Percentiles rank a stretch among this genome's conserved stretches.
These are phyloP conservation scores for Fusarium sp. DNA, from an alignment of 2,329 filamentous ascomycete genomes.

Conservation along the genomic window DNA sequence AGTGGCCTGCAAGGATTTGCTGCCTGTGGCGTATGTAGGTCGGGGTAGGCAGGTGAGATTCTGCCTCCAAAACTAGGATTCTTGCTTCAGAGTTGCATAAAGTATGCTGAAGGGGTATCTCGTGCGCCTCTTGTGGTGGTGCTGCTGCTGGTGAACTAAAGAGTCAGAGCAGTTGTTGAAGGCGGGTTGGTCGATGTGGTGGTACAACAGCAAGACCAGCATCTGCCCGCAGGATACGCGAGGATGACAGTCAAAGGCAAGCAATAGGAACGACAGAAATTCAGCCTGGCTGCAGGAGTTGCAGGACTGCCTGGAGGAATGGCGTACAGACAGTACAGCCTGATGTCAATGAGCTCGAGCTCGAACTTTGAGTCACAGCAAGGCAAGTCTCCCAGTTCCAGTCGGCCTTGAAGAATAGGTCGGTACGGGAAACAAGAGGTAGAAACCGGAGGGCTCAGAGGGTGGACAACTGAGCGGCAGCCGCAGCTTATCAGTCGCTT, in stretches of 20 bases:
- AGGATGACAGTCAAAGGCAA: slow-evolving; percentile 16
- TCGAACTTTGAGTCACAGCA: slow-evolving; percentile 29
- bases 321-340: slow-evolving; percentile 17
- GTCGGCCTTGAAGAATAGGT: slow-evolving; percentile 34
- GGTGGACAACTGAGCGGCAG: slow-evolving; percentile 45
- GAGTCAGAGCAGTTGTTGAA: slow-evolving; percentile 30
- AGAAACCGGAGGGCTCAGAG: slow-evolving; percentile 42
- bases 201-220: slow-evolving; percentile 37
- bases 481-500: slow-evolving; percentile 48
- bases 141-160: slow-evolving; percentile 28
- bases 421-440: slow-evolving; percentile 32
- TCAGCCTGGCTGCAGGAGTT: slow-evolving; percentile 27
- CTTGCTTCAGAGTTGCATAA: slow-evolving; percentile 36
- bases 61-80: slow-evolving; percentile 35
- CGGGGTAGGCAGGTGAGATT: slow-evolving; percentile 37
- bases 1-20: slow-evolving; percentile 24
- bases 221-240: slow-evolving; percentile 27
- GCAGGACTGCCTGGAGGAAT: slow-evolving; percentile 25
- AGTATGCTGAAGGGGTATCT: slow-evolving; percentile 42
- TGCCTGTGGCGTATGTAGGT: slow-evolving; percentile 38
- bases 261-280: slow-evolving; percentile 21
- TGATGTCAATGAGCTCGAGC: slow-evolving; percentile 27
- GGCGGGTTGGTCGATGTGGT: slow-evolving; percentile 38
- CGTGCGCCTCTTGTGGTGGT: slow-evolving; percentile 39
- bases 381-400: slow-evolving; percentile 26